These are phyloP conservation scores for Ampelocalamus luodianensis DNA, from an alignment of 176 grass and related monocot species.

Conservation along the genomic window DNA sequence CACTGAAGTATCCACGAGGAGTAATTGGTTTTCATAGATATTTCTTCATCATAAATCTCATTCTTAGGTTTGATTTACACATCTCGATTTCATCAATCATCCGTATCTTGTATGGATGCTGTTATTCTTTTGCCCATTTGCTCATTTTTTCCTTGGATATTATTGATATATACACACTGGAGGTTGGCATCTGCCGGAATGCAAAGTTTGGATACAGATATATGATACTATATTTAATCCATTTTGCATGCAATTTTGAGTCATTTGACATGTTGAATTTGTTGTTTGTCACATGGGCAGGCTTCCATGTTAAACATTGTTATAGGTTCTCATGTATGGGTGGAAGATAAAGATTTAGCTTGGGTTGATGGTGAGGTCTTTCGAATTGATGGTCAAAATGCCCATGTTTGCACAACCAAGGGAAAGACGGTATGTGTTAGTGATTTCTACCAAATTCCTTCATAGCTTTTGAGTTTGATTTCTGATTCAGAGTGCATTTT, in stretches of 20 bases:
- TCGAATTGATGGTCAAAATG: slow-evolving; percentile 70
- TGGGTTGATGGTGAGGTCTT: slow-evolving; percentile 98
- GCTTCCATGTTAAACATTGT: slow-evolving; percentile 69
- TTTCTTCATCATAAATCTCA: not conserved
- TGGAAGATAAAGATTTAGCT: slow-evolving; percentile 71
- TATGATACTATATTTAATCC: slow-evolving; percentile 6
- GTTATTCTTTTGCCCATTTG: not conserved
- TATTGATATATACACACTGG: not conserved
- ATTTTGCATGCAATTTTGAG: slow-evolving; percentile 23
- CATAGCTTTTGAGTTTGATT: slow-evolving; percentile 18
- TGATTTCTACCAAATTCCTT: slow-evolving; percentile 9
- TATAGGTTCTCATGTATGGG: slow-evolving; percentile 91
- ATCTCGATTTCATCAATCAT: slow-evolving; percentile 25
- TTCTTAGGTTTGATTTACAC: slow-evolving; percentile 24
- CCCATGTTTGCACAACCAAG: slow-evolving; percentile 71
- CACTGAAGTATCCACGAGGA: slow-evolving; percentile 4
- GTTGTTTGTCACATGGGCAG: slow-evolving; percentile 38
- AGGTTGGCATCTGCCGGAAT: not conserved
- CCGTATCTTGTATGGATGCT: not conserved
- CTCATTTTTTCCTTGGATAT: slow-evolving; percentile 14
- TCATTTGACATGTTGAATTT: slow-evolving; percentile 31
- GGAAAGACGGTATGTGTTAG: slow-evolving; percentile 75
- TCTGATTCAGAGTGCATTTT: slow-evolving; percentile 7
- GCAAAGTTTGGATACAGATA: not conserved
- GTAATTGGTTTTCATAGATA: not conserved